phyloP scores from a whole-genome alignment of 495 filamentous ascomycete species.

The Aspergillus kassunensis region DNA sequence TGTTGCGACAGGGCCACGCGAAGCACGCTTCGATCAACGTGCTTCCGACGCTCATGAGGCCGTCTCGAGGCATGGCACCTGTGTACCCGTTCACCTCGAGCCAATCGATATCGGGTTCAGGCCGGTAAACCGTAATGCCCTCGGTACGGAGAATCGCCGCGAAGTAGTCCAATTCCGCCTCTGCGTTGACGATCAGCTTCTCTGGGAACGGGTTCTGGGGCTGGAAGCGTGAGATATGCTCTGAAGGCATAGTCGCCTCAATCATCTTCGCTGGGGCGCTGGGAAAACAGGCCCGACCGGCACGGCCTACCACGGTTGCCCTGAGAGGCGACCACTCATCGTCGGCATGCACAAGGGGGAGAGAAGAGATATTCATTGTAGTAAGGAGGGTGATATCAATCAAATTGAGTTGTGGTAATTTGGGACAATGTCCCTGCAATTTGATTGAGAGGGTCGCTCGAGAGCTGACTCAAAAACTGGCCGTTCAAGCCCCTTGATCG shows the following conservation, averaged over 20 bases:
- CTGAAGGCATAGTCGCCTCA: slow-evolving; percentile 6
- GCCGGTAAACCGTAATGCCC: slow-evolving; percentile 19
- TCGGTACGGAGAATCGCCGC: slow-evolving; percentile 12
- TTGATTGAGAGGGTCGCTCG: too few species aligned
- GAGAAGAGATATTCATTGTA: not conserved
- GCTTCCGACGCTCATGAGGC: slow-evolving; percentile 18
- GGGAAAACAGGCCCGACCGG: slow-evolving; percentile 11
- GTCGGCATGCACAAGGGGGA: slow-evolving; percentile 6
- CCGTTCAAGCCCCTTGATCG: too few species aligned
- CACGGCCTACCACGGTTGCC: slow-evolving; percentile 17
- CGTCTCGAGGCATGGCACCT: slow-evolving; percentile 22
- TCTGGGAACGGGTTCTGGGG: slow-evolving; percentile 13
- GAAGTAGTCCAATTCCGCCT: slow-evolving; percentile 19
- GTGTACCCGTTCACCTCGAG: slow-evolving; percentile 14
- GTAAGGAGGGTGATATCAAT: too few species aligned
- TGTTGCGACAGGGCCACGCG: slow-evolving; percentile 5
- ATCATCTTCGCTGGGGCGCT: too few species aligned
- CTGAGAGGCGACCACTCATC: slow-evolving; percentile 18
- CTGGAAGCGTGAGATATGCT: slow-evolving; percentile 9
- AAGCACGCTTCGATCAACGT: slow-evolving; percentile 23
- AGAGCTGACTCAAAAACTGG: too few species aligned
- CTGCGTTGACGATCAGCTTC: slow-evolving; percentile 13
- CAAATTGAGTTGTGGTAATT: too few species aligned
- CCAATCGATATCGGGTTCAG: slow-evolving; percentile 15
- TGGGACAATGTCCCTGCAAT: too few species aligned